Percentiles rank a stretch among this genome's conserved stretches.
phyloP scores from a whole-genome alignment of 2,329 filamentous ascomycete species.

The Clonostachys solani region DNA sequence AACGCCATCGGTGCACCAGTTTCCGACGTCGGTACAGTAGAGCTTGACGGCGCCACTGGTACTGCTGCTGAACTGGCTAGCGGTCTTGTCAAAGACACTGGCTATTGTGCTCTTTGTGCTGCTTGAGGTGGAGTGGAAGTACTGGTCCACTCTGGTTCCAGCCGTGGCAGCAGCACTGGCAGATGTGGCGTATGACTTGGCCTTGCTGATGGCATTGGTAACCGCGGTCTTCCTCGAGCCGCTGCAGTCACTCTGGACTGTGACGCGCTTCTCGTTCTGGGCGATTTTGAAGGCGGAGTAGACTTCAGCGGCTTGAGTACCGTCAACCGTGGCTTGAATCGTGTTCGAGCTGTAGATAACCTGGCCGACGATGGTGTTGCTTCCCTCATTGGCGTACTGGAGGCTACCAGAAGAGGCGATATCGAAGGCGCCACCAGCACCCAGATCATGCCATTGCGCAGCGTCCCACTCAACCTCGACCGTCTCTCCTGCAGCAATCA shows the following conservation, averaged over 20 bases:
- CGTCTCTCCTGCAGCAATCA: slow-evolving; percentile 35
- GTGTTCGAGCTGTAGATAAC: slow-evolving; percentile 52
- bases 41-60: slow-evolving; percentile 39
- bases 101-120: slow-evolving; percentile 42
- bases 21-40: slow-evolving; percentile 51
- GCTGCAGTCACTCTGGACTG: slow-evolving; percentile 45
- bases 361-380: slow-evolving; percentile 43
- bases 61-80: slow-evolving; percentile 52
- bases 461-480: slow-evolving; percentile 45
- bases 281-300: slow-evolving; percentile 39
- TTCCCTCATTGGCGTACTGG: slow-evolving; percentile 41
- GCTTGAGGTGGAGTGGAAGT: slow-evolving; percentile 56
- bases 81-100: slow-evolving; percentile 44
- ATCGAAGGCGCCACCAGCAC: slow-evolving; percentile 42
- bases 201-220: slow-evolving; percentile 40
- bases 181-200: slow-evolving; percentile 16
- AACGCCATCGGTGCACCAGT: no score
- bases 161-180: no score
- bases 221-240: slow-evolving; percentile 32
- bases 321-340: slow-evolving; percentile 50
- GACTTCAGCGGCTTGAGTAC: slow-evolving; percentile 39
- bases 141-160: slow-evolving; percentile 44
- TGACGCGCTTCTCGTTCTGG: slow-evolving; percentile 42
- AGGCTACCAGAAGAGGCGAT: slow-evolving; percentile 49
- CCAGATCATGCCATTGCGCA: slow-evolving; percentile 43